These are phyloP conservation scores for Dendrocalamus sinicus DNA, from an alignment of 176 grass and related monocot genomes.

Conservation along the genomic window DNA sequence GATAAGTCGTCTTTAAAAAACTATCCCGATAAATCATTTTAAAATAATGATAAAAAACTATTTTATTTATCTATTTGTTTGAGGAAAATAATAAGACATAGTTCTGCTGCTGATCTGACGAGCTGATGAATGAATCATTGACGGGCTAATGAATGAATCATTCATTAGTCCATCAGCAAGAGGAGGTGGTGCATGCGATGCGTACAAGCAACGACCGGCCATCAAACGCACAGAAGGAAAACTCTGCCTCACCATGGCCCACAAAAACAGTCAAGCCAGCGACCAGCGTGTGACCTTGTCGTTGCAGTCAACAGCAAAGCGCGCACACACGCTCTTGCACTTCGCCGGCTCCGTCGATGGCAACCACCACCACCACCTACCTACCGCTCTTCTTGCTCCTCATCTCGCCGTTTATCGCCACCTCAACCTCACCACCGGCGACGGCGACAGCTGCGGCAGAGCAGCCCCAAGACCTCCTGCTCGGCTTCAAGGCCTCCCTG, in stretches of 20 bases:
- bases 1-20: no score
- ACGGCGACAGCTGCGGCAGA: not conserved
- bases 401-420: conserved; percentile 4
- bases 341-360: conserved; percentile 45
- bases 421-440: not conserved
- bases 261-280: not conserved
- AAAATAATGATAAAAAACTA: no score
- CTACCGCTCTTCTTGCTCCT: conserved; percentile 39
- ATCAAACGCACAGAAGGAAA: not conserved
- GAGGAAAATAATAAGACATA: no score
- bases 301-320: no score
- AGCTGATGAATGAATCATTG: not conserved
- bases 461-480: conserved; percentile 51
- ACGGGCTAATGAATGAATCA: not conserved
- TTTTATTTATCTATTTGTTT: no score
- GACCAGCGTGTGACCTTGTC: no score
- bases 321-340: not conserved
- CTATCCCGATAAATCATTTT: no score
- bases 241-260: not conserved
- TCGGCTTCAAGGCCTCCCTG: conserved; percentile 63
- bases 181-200: not conserved
- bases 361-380: not conserved
- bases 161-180: not conserved
- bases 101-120: not conserved
- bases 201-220: not conserved